phyloP scores from a whole-genome alignment of 2,329 filamentous ascomycete species.

The Paraconiothyrium sp. region DNA sequence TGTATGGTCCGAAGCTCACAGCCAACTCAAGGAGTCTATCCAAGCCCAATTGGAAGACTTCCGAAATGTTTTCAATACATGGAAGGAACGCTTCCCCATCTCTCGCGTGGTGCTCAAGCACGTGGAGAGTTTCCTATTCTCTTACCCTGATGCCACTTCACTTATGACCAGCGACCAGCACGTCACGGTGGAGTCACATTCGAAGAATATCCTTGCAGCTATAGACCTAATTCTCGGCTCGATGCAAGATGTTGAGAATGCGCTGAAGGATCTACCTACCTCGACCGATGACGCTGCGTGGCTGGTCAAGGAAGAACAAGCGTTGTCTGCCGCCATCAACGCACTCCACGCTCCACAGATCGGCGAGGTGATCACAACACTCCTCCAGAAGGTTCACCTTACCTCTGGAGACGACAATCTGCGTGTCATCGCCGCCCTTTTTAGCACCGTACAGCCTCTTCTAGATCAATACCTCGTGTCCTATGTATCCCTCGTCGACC shows the following conservation, averaged over 20 bases:
- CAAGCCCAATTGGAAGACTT: constrained; percentile 27
- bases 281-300: constrained; percentile 71
- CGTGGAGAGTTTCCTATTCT: constrained; percentile 70
- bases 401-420: constrained; percentile 54
- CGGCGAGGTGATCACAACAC: constrained; percentile 53
- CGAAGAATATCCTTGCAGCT: constrained; percentile 68
- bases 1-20: constrained; percentile 33
- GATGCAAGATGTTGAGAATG: constrained; percentile 74
- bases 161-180: constrained; percentile 15
- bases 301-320: constrained; percentile 63
- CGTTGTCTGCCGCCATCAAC: constrained; percentile 57
- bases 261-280: constrained; percentile 63
- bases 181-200: constrained; percentile 57
- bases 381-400: constrained; percentile 58
- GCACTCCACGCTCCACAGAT: constrained; percentile 70
- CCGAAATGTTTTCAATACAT: constrained; percentile 27
- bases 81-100: constrained; percentile 35
- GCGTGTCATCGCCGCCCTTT: constrained; percentile 63
- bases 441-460: constrained; percentile 73
- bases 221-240: constrained; percentile 81
- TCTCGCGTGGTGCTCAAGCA: constrained; percentile 62
- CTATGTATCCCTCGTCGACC: constrained; percentile 66
- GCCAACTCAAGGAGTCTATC: constrained; percentile 25
- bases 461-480: constrained; percentile 75
- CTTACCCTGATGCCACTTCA: constrained; percentile 16